A percentile compares a stretch with the other conserved stretches of the same genome.
Evolutionary conservation across 2,329 filamentous ascomycete species (phyloP).

Genomic region (Ophiostoma sp.): DNA sequence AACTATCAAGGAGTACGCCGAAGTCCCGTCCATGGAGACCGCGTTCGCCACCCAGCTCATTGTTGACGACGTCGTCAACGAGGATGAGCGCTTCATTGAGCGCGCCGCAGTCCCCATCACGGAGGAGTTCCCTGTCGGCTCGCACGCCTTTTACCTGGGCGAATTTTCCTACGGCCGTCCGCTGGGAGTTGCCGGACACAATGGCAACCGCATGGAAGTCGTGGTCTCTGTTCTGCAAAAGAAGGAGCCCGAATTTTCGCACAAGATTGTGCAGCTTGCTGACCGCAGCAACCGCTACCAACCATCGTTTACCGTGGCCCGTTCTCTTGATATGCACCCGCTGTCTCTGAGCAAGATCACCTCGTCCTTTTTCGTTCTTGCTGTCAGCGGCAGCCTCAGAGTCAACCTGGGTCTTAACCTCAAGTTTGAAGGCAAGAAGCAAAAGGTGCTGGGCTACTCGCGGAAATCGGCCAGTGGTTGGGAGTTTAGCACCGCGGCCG

Average conservation of each 20-base stretch:
- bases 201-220: constrained; percentile 67
- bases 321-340: constrained; percentile 73
- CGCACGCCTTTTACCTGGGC: constrained; percentile 86
- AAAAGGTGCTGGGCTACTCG: constrained; percentile 94
- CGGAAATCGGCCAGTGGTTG: constrained; percentile 80
- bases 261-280: constrained; percentile 63
- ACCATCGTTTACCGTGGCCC: constrained; percentile 84
- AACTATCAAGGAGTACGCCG: constrained; percentile 85
- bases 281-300: constrained; percentile 70
- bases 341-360: constrained; percentile 93
- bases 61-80: constrained; percentile 83
- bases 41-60: constrained; percentile 89
- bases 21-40: constrained; percentile 77
- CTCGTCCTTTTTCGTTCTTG: constrained; percentile 80
- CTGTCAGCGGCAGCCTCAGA: constrained; percentile 65
- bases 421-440: constrained; percentile 92
- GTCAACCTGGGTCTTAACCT: constrained; percentile 91
- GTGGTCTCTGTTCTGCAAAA: constrained; percentile 66
- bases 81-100: constrained; percentile 90
- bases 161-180: constrained; percentile 90
- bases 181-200: constrained; percentile 72
- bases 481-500: constrained; percentile 87
- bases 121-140: constrained; percentile 80
- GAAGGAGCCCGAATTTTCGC: constrained; percentile 77
- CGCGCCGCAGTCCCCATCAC: constrained; percentile 79